phyloP scores from a whole-genome alignment of 208 protist species.

The Trypanosoma rangeli region DNA sequence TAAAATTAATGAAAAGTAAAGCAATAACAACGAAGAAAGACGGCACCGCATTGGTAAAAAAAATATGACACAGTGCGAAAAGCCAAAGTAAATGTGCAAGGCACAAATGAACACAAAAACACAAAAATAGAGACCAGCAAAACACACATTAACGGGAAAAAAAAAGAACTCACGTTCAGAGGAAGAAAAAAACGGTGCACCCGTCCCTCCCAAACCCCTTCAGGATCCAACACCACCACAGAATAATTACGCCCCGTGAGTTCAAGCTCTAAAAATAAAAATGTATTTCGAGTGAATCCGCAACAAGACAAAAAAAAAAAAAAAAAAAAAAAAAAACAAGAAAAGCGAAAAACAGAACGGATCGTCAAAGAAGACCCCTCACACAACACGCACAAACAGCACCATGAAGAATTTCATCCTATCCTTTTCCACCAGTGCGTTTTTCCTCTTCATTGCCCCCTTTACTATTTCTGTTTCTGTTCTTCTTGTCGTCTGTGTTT shows the following conservation, averaged over 20 bases:
- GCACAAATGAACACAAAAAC: conserved; percentile 1
- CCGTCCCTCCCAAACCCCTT: background rate
- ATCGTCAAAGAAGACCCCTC: background rate
- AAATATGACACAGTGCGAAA: conserved; percentile 6
- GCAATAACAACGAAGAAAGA: conserved; percentile 10
- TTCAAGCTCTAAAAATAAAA: background rate
- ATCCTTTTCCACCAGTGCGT: background rate
- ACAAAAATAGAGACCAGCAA: conserved; percentile 17
- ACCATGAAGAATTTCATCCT: conserved; percentile 2
- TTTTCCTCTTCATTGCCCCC: conserved; percentile 17
- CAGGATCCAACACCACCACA: conserved; percentile 7
- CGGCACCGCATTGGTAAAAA: conserved; percentile 1
- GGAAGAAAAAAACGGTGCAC: background rate
- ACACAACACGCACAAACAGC: background rate
- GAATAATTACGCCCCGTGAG: background rate
- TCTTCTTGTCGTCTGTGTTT: conserved; percentile 17
- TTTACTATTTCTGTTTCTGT: conserved; percentile 10
- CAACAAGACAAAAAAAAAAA: conserved; percentile 24
- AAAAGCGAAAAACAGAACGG: conserved; percentile 1
- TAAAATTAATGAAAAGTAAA: conserved; percentile 15
- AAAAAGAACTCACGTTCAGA: background rate
- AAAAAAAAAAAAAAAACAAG: conserved; percentile 14
- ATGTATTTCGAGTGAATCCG: background rate
- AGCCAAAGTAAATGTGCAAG: background rate
- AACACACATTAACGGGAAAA: background rate